Conservation (phyloP, 1,284 basidiomycete species). For the Sanghuangporus baumii region DNA sequence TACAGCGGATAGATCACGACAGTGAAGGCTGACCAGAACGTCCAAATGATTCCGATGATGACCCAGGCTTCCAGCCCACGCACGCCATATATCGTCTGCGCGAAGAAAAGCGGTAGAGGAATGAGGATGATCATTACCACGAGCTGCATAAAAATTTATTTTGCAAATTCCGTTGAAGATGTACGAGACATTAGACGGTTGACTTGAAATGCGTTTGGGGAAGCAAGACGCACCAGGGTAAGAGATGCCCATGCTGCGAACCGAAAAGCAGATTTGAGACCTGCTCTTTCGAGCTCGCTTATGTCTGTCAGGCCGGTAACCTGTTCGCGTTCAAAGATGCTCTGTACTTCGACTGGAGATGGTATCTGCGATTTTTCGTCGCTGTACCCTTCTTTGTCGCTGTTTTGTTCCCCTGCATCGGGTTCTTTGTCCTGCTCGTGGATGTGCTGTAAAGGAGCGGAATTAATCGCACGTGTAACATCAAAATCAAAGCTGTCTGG, state of each 20-base stretch:
- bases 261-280: slow-evolving; percentile 64
- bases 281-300: slow-evolving; percentile 55
- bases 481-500: slow-evolving; percentile 81
- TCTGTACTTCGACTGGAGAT: slow-evolving; percentile 25
- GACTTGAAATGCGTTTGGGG: neutral
- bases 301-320: slow-evolving; percentile 37
- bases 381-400: slow-evolving; percentile 26
- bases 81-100: slow-evolving; percentile 64
- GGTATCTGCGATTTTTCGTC: slow-evolving; percentile 37
- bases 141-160: slow-evolving; percentile 35
- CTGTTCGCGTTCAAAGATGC: slow-evolving; percentile 27
- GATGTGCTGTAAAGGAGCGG: slow-evolving; percentile 19
- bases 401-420: slow-evolving; percentile 20
- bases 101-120: slow-evolving; percentile 81
- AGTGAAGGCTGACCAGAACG: slow-evolving; percentile 67
- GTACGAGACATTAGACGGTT: neutral
- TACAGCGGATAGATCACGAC: slow-evolving; percentile 83
- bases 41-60: slow-evolving; percentile 78
- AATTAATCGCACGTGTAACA: slow-evolving; percentile 71
- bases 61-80: slow-evolving; percentile 72
- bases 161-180: neutral
- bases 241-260: slow-evolving; percentile 74
- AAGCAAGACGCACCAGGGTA: slow-evolving; percentile 44
- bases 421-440: slow-evolving; percentile 9
- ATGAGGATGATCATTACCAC: slow-evolving; percentile 65